Conservation (phyloP, 2,329 filamentous ascomycete species). For the Exophiala oligosperma region DNA sequence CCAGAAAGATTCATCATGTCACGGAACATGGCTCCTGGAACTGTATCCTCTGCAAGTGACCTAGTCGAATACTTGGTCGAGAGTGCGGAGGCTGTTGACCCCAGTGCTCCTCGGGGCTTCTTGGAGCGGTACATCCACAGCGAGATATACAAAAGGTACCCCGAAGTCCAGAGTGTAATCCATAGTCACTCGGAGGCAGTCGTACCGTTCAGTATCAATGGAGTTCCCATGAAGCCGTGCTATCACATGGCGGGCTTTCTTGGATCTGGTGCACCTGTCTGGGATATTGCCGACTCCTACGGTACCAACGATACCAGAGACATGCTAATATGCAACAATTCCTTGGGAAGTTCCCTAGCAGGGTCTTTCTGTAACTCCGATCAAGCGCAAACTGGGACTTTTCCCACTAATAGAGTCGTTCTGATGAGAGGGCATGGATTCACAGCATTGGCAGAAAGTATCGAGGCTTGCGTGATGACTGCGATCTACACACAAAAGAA, state of each 20-base stretch:
- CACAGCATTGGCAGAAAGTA: constrained; percentile 39
- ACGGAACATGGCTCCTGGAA: no score
- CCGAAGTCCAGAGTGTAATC: constrained; percentile 41
- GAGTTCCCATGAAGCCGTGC: constrained; percentile 41
- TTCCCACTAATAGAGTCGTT: constrained; percentile 33
- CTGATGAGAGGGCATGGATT: constrained; percentile 51
- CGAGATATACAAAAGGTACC: constrained; percentile 47
- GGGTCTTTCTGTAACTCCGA: constrained; percentile 28
- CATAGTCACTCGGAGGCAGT: constrained; percentile 49
- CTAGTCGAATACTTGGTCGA: no score
- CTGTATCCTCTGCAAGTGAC: no score
- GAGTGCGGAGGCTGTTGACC: constrained; percentile 32
- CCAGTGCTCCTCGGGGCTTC: constrained; percentile 41
- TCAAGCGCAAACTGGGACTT: constrained; percentile 26
- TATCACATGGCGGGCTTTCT: constrained; percentile 49
- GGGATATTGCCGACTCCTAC: constrained; percentile 35
- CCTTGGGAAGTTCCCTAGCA: constrained; percentile 40
- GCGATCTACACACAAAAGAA: constrained; percentile 46
- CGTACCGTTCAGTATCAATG: constrained; percentile 42
- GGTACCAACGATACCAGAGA: constrained; percentile 34
- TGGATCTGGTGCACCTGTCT: constrained; percentile 28
- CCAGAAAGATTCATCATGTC: no score
- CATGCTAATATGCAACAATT: constrained; percentile 39
- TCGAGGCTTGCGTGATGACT: constrained; percentile 44
- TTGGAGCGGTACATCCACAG: constrained; percentile 50